Evolutionary conservation across 1,284 basidiomycete genomes (phyloP).

Genomic region (Rhodofomes roseus): DNA sequence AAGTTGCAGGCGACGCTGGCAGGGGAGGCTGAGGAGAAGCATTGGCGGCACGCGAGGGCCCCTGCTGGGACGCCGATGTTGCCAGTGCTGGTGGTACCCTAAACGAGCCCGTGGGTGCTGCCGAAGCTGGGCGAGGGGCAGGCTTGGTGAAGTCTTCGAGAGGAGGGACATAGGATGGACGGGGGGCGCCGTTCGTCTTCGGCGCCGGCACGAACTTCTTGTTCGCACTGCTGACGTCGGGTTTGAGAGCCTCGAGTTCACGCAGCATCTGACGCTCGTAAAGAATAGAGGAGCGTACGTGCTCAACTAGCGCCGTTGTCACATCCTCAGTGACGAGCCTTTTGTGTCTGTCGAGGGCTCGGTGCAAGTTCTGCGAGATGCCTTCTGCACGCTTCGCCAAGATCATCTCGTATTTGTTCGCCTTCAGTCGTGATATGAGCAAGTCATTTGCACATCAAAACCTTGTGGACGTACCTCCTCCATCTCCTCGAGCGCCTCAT

Average conservation of each 20-base stretch:
- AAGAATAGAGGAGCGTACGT: constrained; percentile 85
- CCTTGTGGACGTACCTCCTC: constrained; percentile 64
- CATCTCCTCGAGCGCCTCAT: constrained; percentile 91
- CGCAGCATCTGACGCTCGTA: constrained; percentile 86
- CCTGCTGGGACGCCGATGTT: not conserved
- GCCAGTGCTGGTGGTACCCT: constrained; percentile 7
- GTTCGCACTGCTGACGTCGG: constrained; percentile 68
- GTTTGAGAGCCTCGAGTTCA: constrained; percentile 82
- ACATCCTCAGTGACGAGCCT: constrained; percentile 86
- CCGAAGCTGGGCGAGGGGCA: constrained; percentile 31
- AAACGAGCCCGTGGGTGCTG: constrained; percentile 18
- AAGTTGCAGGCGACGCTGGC: constrained; percentile 12
- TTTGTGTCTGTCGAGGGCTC: constrained; percentile 79
- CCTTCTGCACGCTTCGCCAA: constrained; percentile 80
- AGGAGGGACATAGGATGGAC: constrained; percentile 57
- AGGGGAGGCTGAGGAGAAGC: constrained; percentile 10
- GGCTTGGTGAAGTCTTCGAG: constrained; percentile 57
- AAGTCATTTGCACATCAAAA: not conserved
- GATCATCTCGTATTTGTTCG: constrained; percentile 81
- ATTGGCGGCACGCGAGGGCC: constrained; percentile 14
- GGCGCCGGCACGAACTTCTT: constrained; percentile 47
- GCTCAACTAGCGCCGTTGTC: constrained; percentile 82
- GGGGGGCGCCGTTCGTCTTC: constrained; percentile 46
- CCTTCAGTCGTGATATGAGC: constrained; percentile 42
- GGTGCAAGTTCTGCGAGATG: constrained; percentile 89